phyloP scores from a whole-genome alignment of 495 filamentous ascomycete species.

The Cercophora samala region DNA sequence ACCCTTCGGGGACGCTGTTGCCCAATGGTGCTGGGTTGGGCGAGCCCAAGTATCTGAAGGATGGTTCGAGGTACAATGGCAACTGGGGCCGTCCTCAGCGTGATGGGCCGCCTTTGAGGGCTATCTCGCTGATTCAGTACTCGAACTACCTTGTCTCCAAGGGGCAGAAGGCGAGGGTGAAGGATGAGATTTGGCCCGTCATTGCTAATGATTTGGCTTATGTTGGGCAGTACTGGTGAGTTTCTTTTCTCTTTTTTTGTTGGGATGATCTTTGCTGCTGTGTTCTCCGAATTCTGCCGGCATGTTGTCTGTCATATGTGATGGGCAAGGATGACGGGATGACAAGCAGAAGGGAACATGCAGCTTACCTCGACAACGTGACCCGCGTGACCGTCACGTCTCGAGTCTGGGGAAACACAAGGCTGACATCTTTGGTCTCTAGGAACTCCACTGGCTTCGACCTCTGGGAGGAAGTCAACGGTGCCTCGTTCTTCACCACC shows the following conservation, averaged over 20 bases:
- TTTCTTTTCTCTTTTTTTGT: slow-evolving; percentile 5
- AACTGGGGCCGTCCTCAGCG: slow-evolving; percentile 56
- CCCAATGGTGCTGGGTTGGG: slow-evolving; percentile 47
- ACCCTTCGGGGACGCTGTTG: slow-evolving; percentile 52
- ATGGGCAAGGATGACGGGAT: not conserved
- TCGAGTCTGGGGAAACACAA: not conserved
- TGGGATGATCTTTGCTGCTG: not conserved
- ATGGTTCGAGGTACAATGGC: slow-evolving; percentile 25
- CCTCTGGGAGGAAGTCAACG: slow-evolving; percentile 67
- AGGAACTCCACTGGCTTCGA: slow-evolving; percentile 60
- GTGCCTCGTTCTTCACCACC: slow-evolving; percentile 54
- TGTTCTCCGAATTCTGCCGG: not conserved
- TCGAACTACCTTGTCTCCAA: slow-evolving; percentile 43
- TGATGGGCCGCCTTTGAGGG: slow-evolving; percentile 64
- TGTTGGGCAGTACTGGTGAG: slow-evolving; percentile 62
- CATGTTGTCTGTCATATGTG: not conserved
- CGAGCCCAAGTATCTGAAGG: slow-evolving; percentile 51
- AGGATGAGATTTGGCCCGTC: slow-evolving; percentile 54
- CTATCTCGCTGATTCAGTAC: slow-evolving; percentile 51
- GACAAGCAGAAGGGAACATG: not conserved
- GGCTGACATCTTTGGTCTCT: not conserved
- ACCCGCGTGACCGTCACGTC: not conserved
- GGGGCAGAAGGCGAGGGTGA: slow-evolving; percentile 38
- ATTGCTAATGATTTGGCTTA: slow-evolving; percentile 63
- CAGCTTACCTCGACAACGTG: not conserved